Percentiles rank a stretch among this genome's conserved stretches.
Evolutionary conservation across 768 basidiomycete genomes (phyloP).

Genomic region (Pulveroboletus ravenelii): DNA sequence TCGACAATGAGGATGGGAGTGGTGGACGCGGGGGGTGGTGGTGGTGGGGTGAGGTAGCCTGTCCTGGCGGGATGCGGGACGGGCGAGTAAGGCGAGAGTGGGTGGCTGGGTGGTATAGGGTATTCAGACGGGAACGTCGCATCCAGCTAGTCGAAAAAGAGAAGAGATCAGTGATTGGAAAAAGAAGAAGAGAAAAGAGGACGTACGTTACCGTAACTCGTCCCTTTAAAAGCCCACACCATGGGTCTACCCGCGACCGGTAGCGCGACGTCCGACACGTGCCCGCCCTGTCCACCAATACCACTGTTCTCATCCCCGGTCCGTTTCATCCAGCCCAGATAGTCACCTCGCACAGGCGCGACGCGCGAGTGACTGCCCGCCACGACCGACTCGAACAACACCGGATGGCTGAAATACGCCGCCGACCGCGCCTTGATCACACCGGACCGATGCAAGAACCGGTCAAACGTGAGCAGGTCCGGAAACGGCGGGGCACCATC

Average conservation of each 20-base stretch:
- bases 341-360: background rate
- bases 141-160: conserved; percentile 29
- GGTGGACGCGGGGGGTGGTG: background rate
- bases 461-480: conserved; percentile 40
- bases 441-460: conserved; percentile 44
- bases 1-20: conserved; percentile 13
- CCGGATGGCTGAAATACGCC: conserved; percentile 37
- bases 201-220: conserved; percentile 29
- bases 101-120: conserved; percentile 25
- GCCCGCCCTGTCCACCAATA: no score
- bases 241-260: conserved; percentile 2
- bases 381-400: conserved; percentile 40
- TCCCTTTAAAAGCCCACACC: conserved; percentile 14
- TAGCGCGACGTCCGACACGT: background rate
- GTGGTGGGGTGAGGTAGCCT: conserved; percentile 1
- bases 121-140: conserved; percentile 33
- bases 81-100: conserved; percentile 20
- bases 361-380: conserved; percentile 6
- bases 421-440: conserved; percentile 35
- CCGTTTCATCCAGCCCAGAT: conserved; percentile 24
- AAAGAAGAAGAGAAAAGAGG: background rate
- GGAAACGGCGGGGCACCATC: conserved; percentile 35
- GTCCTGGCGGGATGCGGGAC: conserved; percentile 12
- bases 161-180: background rate
- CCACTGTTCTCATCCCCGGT: background rate